phyloP scores from a whole-genome alignment of 352 stramenopile species.

The Globisporangium acanthophoron region DNA sequence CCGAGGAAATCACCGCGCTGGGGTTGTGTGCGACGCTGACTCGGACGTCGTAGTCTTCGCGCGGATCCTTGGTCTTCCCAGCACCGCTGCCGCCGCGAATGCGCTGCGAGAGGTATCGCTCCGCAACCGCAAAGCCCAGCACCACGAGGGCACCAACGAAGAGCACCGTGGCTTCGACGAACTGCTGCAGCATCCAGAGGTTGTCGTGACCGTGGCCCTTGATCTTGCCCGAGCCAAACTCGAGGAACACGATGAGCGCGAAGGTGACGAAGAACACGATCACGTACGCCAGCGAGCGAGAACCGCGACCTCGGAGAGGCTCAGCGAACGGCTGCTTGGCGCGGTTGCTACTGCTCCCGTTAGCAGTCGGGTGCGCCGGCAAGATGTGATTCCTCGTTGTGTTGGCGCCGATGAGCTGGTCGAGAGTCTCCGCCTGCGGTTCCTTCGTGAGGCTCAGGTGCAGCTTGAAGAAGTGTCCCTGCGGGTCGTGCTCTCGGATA shows the following conservation, averaged over 20 bases:
- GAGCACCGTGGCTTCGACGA: slow-evolving; percentile 10
- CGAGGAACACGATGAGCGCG: slow-evolving; percentile 3
- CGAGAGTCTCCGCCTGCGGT: slow-evolving; percentile 7
- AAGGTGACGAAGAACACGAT: neutral
- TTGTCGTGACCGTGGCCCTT: neutral
- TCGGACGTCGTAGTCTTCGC: neutral
- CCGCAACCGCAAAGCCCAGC: neutral
- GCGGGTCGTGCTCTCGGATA: slow-evolving; percentile 23
- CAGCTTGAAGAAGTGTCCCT: slow-evolving; percentile 16
- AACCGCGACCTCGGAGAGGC: slow-evolving; percentile 11
- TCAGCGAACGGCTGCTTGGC: slow-evolving; percentile 5
- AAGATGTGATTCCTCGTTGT: slow-evolving; percentile 9
- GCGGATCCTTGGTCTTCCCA: too few species aligned
- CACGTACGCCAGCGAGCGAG: neutral
- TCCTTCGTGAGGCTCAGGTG: slow-evolving; percentile 21
- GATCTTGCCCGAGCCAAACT: slow-evolving; percentile 18
- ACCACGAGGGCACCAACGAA: slow-evolving; percentile 2
- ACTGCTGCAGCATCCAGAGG: slow-evolving; percentile 18
- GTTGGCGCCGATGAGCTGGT: slow-evolving; percentile 4
- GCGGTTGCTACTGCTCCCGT: neutral
- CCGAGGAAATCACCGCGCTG: too few species aligned
- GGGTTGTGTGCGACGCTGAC: neutral
- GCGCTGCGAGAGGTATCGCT: neutral
- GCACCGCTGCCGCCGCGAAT: too few species aligned
- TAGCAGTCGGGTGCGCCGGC: slow-evolving; percentile 4